These are phyloP conservation scores for barrel medic (Medicago truncatula) DNA, from an alignment of 306 rosid species.

Conservation along the genomic window DNA sequence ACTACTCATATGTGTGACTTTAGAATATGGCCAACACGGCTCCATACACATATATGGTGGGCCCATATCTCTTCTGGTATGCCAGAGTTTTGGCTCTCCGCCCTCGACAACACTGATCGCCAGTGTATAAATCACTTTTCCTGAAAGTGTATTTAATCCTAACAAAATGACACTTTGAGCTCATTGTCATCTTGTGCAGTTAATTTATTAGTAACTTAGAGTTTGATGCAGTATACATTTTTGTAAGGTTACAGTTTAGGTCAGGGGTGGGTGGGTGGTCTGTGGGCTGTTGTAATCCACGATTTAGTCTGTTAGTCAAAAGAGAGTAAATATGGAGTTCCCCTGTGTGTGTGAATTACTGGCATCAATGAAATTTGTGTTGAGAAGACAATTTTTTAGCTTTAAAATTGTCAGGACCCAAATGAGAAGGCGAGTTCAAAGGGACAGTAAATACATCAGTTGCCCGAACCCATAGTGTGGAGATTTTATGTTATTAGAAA, in stretches of 20 bases:
- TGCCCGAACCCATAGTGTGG: background rate
- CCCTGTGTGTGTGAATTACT: background rate
- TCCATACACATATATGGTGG: too few species aligned
- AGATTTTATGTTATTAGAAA: background rate
- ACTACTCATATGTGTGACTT: background rate
- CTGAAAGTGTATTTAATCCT: background rate
- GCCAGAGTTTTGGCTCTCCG: too few species aligned
- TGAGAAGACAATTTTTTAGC: background rate
- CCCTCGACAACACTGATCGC: too few species aligned
- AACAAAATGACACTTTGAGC: background rate
- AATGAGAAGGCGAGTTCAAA: background rate
- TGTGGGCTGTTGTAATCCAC: conserved; percentile 10
- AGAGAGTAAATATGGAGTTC: conserved; percentile 1
- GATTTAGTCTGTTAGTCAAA: background rate
- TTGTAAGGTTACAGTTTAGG: background rate
- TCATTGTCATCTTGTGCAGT: background rate
- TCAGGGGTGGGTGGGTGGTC: conserved; percentile 1
- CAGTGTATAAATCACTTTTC: too few species aligned
- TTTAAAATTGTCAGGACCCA: background rate
- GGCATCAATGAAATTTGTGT: background rate
- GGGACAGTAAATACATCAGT: background rate
- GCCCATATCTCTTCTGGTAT: too few species aligned
- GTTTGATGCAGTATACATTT: background rate
- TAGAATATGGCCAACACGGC: too few species aligned
- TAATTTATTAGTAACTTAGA: background rate